Base-by-base conservation (phyloP, 83 land plant genomes). In the Isoetes engelmannii region DNA sequence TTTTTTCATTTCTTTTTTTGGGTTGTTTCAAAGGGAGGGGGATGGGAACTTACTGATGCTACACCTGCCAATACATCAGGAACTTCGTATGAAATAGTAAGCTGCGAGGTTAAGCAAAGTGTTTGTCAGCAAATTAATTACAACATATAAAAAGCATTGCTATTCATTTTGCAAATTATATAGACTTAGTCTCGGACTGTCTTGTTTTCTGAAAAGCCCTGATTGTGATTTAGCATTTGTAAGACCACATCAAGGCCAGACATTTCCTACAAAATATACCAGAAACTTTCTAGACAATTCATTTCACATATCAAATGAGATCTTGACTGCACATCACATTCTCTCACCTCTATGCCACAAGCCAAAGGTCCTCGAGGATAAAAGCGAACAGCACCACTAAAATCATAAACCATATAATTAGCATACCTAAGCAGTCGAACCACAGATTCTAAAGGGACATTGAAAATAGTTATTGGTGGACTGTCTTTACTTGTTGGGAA, bases 301-400 rank as follows among this genome's bases (percentile, higher is more conserved):
- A 28, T 2, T 28, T 28, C 2, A 28, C 2, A 28, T 28, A 28
- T 28, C 37, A 28, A 28, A 28, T 28, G 37, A 28, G 37, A 28
- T 28, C 37, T 28, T 28, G 37, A 28, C 37, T 28, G 37, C 69
- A 58, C 1, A 64, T 3, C 9, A 63, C 48, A 58, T 48, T 48
- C 4, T 56, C 86, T 78, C 60, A 87, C 96, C 45, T 90, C 82
- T 21, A 90, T 69, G 21, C 72, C 57, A 69, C 89, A 84, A 13
- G 96, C 61, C 12, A 85, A 81, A 51, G 87, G 78, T 47, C 96
- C 85, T 69, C 77, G 87, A 28, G 92, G 96, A 76, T 68, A 90
- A 73, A 90, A 90, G 6, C 92, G 88, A 47, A 90, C 96, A 71
- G 86, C 87, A n/a, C 96, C 96, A 69, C 96, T 90, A 86, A 70